Conservation (phyloP, 176 grass and related monocot species). For the maize (Zea mays) region Zm-B73-REFERENCE-NAM-5.0 NC_050097.1:13933001-13933500, state of each 20-base stretch:
- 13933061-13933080: slow-evolving; percentile 25
- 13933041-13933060: slow-evolving; percentile 13
- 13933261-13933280: slow-evolving; percentile 56
- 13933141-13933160: slow-evolving; percentile 81
- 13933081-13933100: slow-evolving; percentile 66
- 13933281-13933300: background rate
- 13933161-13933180: slow-evolving; percentile 76
- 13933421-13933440: slow-evolving; percentile 56
- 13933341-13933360: slow-evolving; percentile 56
- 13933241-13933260: slow-evolving; percentile 68
- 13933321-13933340: slow-evolving; percentile 41
- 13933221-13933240: slow-evolving; percentile 71
- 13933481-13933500: slow-evolving; percentile 12
- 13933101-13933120: slow-evolving; percentile 66
- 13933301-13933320: slow-evolving; percentile 17
- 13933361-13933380: slow-evolving; percentile 61
- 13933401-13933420: slow-evolving; percentile 46
- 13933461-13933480: slow-evolving; percentile 41
- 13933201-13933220: slow-evolving; percentile 57
- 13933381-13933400: slow-evolving; percentile 59
- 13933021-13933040: background rate
- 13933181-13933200: slow-evolving; percentile 59
- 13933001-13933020: background rate
- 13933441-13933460: slow-evolving; percentile 59
- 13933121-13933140: slow-evolving; percentile 69